Evolutionary conservation across 345 rosid species (phyloP), one percentile per base, ranked within the genome.

Genomic region (Lepidium aucheri): DNA sequence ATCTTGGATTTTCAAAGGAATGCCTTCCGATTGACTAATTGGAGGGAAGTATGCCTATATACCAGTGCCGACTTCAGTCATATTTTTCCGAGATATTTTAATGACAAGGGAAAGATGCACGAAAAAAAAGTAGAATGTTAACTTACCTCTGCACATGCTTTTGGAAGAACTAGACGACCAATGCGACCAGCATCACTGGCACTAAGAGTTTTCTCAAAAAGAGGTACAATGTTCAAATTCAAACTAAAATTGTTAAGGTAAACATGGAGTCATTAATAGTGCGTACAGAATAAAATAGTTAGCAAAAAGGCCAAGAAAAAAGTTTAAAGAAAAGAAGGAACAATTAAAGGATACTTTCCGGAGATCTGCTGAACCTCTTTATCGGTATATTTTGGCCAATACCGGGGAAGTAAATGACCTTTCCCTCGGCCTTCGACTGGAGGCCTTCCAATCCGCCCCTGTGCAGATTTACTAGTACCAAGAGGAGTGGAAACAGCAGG

Each of bases 141-240:
- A 50, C 4, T 74, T 82, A 89, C 98, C 79, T 92, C 98, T 8
- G 98, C 98, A 74, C 98, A 92, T 10, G 96, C 96, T 86, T 92
- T 92, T 22, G 96, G 96, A 26, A 92, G 93, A 80, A 92, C 98
- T 63, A 92, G 72, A 34, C 96, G 93, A 67, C 96, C 98, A 78
- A 92, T 92, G 71, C 95, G 85, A 53, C 98, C 98, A 42, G 96
- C 96, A 86, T 92, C 96, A 79, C 98, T 92, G 49, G 96, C 95
- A 76, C 96, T 87, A 14, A 92, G 88, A 76, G 83, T 81, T 84
- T 92, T 92, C 88, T 92, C 98, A 79, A 92, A 92, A 18, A 92
- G 86, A 47, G 98, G 98, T 56, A 80, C 84, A 54, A 92, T 82
- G 39, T 78, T 83, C 60, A 91, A 82, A 73, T 89, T 89, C 68